Evolutionary conservation across 148 eudicot genomes (phyloP), one percentile per base, ranked within the genome.

Genomic region (Camellia japonica): DNA sequence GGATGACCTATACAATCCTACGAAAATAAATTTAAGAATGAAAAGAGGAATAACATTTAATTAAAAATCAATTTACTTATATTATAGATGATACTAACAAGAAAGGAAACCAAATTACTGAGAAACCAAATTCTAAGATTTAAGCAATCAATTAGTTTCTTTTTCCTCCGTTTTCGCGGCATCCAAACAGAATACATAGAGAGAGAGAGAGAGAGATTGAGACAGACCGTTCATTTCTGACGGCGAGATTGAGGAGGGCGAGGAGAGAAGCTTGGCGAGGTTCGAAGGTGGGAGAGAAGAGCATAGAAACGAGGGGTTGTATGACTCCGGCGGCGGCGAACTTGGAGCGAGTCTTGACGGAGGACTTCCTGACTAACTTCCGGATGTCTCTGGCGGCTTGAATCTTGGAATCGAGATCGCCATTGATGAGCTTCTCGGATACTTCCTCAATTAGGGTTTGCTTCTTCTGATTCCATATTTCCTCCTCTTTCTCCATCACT

Each of bases 171-270:
- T 30, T 68, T 43, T 11, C 47, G 14, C n/a, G 10, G 73, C 54
- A 43, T 0, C 49, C 63, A 56, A 54, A 55, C 62, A 73, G 44
- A 54, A 23, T 6, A 64, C 68, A 9, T 18, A 52, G 15, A 69
- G 5, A 69, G 38, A 30, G 55, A 30, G 7, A 70, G 23, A 15
- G 9, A n/a, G 46, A 47, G 55, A 3, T 3, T 19, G 30, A 14
- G 30, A 72, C 83, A 78, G 18, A 91, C 94, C 87, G 77, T 83
- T 89, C 91, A 71, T 91, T 85, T 10, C 91, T 79, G 58, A 85
- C 88, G 13, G 90, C 92, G 63, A 91, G 91, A 77, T 89, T 91
- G 78, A 91, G 92, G 62, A 91, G 86, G 44, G 94, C 94, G 51
- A 91, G 87, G 70, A 91, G 86, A 5, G 92, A 72, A 19, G 87